Base-by-base conservation (phyloP, 331 rosid species). In the Pyrus hybrid region DNA sequence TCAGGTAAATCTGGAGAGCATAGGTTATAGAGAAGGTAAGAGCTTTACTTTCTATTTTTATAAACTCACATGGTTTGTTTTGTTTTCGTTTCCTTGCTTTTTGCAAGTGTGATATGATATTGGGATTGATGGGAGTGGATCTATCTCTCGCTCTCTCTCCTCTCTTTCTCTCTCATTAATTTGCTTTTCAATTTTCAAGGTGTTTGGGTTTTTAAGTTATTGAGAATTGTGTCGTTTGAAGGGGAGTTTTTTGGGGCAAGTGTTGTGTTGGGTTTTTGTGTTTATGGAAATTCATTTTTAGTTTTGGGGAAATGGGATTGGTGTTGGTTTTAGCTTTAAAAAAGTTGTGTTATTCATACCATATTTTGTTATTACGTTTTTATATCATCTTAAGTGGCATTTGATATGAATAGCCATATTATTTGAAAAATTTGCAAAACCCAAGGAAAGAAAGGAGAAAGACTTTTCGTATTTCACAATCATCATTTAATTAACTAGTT, bases 111-210 rank as follows among this genome's bases (percentile, higher is more conserved):
- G 45, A 41, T 43, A 57, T 76, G 83, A 80, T 82, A 67, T 87
- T 51, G 96, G 97, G 96, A 90, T 86, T 85, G 97, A 85, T 80
- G 91, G 89, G 68, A 49, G 77, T 61, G 76, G 67, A 30, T 77
- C 47, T 23, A 51, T 73, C 65, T 57, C 29, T 18, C 66, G 62
- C 54, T 33, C 60, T 41, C 68, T 5, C 20, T 25, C 83, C 13
- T 58, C 28, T 12, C 30, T 11, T 22, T 41, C 47, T 41, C 47
- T 1, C 49, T 12, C 49, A 4, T 43, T 1, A 43, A 11, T 43
- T 43, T 43, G 5, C 16, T 43, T 43, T 12, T 68, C 88, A 84
- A 87, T 78, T 87, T 82, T 90, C 90, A 83, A 86, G 91, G 93
- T 83, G 92, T 75, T 11, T 43, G 49, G 49, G 16, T 37, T 43